Evolutionary conservation across 2,329 filamentous ascomycete genomes (phyloP), one percentile per base, ranked within the genome.

Genomic region (Dactylellina haptotyla): DNA sequence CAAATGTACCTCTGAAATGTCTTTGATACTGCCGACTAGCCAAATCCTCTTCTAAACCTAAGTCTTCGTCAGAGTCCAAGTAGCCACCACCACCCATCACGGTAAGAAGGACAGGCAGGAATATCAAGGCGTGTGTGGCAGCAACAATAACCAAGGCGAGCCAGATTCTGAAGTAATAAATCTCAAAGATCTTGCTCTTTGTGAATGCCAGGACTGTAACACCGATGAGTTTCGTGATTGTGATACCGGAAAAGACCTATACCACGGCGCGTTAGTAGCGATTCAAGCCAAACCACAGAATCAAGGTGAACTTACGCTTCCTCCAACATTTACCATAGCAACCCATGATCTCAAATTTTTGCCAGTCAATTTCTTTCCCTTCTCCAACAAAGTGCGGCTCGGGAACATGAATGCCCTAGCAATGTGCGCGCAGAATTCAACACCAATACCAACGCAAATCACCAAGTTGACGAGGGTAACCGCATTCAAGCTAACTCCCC

Each of bases 91-190:
- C 95, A 16, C 95, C 95, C 56, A 91, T 85, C 54, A 97, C 84
- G 79, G 91, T 96, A 76, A 99, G 84, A 1, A 91, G 90, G 0
- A 98, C 95, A 0, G 95, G 95, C 77, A 99, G 83, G 80, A 98
- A 96, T 5, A 99, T 86, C 51, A 99, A 84, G 0, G 95, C 92
- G 80, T 99, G 95, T 8, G 89, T 85, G 5, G 92, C 92, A 1
- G 93, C 96, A 80, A 97, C 94, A 8, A 96, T 80, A 9, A 99
- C 93, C 62, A 99, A 86, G 4, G 93, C 90, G 16, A 97, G 84
- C 95, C 95, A 99, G 45, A 99, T 91, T 45, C 95, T 87, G 85
- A 99, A 99, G 82, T 99, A 99, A 83, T 99, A 99, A 67, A 99
- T 92, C 83, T 99, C 96, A 78, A 99, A 99, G 79, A 99, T 99